Evolutionary conservation across 2,329 filamentous ascomycete species (phyloP).

Genomic region (Sporothrix humicola): DNA sequence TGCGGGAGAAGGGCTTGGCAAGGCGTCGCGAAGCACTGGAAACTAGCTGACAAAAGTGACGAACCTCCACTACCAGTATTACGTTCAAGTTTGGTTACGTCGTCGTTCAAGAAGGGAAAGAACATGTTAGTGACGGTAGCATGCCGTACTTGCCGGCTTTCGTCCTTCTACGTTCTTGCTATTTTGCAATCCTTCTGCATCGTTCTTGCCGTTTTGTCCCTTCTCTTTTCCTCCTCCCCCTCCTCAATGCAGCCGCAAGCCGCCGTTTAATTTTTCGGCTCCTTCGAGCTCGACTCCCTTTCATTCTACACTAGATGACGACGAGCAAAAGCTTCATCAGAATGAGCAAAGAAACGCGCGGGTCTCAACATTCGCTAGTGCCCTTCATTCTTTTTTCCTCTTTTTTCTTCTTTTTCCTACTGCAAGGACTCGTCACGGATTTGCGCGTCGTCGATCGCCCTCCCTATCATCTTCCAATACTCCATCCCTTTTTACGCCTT

Average conservation of each 20-base stretch:
- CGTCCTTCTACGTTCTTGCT: no score
- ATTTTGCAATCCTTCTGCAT: no score
- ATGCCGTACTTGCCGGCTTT: no score
- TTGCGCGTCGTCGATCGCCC: slow-evolving; percentile 19
- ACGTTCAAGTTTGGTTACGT: neutral
- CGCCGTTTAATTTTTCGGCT: neutral
- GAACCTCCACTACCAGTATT: no score
- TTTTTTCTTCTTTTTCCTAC: neutral
- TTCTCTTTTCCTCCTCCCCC: neutral
- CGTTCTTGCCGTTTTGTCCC: neutral
- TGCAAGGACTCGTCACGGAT: slow-evolving; percentile 14
- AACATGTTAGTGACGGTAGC: neutral
- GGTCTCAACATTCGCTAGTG: neutral
- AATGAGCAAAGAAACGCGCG: neutral
- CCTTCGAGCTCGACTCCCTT: neutral
- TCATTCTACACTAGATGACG: neutral
- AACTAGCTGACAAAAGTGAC: neutral
- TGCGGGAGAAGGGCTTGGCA: slow-evolving; percentile 14
- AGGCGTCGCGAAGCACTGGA: neutral
- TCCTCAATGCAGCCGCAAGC: neutral
- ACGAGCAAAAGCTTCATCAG: neutral
- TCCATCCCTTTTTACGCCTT: no score
- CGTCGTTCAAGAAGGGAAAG: neutral
- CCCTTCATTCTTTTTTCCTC: neutral
- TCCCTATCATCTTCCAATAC: neutral